These are phyloP conservation scores for Plasmodium sp. DNA, from an alignment of 169 alveolate species.

Conservation along the genomic window DNA sequence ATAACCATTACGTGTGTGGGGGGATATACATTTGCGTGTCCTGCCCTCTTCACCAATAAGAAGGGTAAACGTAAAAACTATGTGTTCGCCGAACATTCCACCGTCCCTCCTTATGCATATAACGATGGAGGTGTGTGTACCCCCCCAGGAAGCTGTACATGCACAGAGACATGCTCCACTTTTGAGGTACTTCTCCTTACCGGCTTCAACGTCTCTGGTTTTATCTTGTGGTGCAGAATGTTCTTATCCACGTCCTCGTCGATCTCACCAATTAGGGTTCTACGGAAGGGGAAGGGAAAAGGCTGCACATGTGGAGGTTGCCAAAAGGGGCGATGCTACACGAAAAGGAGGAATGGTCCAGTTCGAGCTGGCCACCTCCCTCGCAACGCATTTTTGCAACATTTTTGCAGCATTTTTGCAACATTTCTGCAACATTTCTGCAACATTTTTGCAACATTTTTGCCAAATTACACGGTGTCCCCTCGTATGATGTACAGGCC, in stretches of 20 bases:
- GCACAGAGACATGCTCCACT: neutral
- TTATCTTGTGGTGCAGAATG: conserved; percentile 75
- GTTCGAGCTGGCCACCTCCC: neutral
- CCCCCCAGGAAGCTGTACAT: neutral
- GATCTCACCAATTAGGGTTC: conserved; percentile 82
- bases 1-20: neutral
- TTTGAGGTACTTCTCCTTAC: conserved; percentile 26
- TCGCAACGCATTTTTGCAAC: neutral
- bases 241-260: conserved; percentile 80
- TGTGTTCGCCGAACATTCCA: neutral
- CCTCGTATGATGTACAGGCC: conserved; percentile 89
- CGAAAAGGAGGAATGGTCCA: neutral
- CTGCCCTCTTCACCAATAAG: neutral
- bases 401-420: too few species aligned
- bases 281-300: neutral
- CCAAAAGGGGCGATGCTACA: neutral
- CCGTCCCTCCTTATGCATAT: neutral
- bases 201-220: conserved; percentile 81
- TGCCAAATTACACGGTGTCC: conserved; percentile 86
- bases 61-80: neutral
- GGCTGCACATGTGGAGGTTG: neutral
- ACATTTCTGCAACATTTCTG: neutral
- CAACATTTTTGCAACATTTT: neutral
- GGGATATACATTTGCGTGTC: neutral
- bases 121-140: neutral